A percentile compares a stretch with the other conserved stretches of the same genome.
Conservation (phyloP, 345 rosid genomes). For the Mercurialis annua region DNA sequence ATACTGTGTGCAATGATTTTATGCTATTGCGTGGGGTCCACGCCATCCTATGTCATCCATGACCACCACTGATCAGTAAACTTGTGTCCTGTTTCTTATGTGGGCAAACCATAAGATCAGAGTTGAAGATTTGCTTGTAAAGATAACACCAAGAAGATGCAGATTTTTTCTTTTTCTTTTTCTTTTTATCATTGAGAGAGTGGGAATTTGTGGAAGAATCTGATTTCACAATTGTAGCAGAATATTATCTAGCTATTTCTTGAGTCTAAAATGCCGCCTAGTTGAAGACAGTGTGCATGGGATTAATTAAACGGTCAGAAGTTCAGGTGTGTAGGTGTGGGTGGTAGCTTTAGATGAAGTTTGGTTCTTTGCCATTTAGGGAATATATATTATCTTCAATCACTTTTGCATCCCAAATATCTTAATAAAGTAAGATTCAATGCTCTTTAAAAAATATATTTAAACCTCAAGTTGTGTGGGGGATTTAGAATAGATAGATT, state of each 20-base stretch:
- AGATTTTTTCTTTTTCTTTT: no score
- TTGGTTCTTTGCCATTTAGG: not conserved
- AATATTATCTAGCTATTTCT: no score
- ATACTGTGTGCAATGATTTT: not conserved
- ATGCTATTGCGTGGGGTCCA: constrained; percentile 14
- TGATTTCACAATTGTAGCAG: no score
- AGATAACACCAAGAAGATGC: no score
- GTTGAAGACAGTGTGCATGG: not conserved
- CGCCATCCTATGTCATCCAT: constrained; percentile 16
- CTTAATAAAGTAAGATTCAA: not conserved
- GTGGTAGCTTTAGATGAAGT: constrained; percentile 10
- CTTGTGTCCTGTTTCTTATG: constrained; percentile 3
- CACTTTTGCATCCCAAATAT: not conserved
- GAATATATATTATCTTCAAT: not conserved
- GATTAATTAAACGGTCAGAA: not conserved
- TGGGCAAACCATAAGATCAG: no score
- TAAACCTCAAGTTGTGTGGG: not conserved
- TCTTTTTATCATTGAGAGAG: no score
- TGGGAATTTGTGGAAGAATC: no score
- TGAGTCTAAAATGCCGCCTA: not conserved
- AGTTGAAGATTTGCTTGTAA: no score
- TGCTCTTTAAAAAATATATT: not conserved
- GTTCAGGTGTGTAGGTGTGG: not conserved
- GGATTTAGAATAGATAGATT: not conserved
- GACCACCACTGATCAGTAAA: constrained; percentile 12